phyloP scores from a whole-genome alignment of 1,139 yeast species.

The Protomyces arabidopsidicola region DNA sequence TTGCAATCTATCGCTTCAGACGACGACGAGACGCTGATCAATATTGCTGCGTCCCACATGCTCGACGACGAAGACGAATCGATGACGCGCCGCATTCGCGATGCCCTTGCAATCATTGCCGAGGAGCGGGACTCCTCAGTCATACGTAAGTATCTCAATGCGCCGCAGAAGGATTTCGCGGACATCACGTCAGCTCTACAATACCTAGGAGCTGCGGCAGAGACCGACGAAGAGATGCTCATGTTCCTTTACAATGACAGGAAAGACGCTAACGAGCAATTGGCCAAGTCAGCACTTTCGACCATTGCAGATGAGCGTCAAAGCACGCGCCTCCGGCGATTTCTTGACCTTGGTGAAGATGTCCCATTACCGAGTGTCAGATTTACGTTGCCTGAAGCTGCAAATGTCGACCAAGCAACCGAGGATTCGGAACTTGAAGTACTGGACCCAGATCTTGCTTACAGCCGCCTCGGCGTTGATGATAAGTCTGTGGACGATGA shows the following conservation, averaged over 20 bases:
- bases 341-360: conserved; percentile 18
- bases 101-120: conserved; percentile 58
- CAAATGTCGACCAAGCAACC: background rate
- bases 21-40: conserved; percentile 35
- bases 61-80: conserved; percentile 6
- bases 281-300: conserved; percentile 23
- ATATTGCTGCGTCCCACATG: conserved; percentile 24
- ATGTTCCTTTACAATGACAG: conserved; percentile 66
- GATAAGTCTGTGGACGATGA: conserved; percentile 25
- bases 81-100: conserved; percentile 39
- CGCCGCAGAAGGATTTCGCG: conserved; percentile 35
- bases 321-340: conserved; percentile 10
- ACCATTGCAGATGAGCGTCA: conserved; percentile 25
- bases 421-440: conserved; percentile 6
- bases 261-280: conserved; percentile 45
- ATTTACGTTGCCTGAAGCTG: background rate
- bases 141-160: conserved; percentile 39
- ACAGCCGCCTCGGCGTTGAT: conserved; percentile 22
- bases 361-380: conserved; percentile 10
- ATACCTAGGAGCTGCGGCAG: conserved; percentile 56
- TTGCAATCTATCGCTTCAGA: conserved; percentile 31
- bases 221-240: conserved; percentile 71
- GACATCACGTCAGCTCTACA: conserved; percentile 57
- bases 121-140: conserved; percentile 48
- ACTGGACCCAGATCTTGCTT: conserved; percentile 24